Evolutionary conservation across 23 red algal genomes (phyloP).

Genomic region (Porphyridium purpureum): DNA sequence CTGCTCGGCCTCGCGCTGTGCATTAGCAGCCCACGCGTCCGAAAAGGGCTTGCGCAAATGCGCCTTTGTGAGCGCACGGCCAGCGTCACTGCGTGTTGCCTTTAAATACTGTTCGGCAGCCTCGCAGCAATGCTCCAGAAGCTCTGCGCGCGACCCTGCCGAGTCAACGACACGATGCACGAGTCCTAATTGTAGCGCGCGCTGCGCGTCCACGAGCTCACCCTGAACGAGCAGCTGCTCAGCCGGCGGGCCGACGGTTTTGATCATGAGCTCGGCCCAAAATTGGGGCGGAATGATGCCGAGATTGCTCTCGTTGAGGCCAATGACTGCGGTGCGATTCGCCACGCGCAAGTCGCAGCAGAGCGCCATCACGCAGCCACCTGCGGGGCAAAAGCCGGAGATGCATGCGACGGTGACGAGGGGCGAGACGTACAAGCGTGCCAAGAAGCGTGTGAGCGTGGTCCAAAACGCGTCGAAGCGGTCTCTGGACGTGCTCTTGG

Average conservation of each 20-base stretch:
- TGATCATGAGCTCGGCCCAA: too few species aligned
- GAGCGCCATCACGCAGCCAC: constrained; percentile 22
- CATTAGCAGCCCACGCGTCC: constrained; percentile 23
- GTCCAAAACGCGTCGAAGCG: constrained; percentile 38
- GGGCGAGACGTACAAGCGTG: constrained; percentile 36
- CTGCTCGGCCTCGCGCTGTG: constrained; percentile 13
- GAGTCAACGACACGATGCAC: too few species aligned
- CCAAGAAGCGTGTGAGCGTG: constrained; percentile 20
- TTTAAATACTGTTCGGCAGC: too few species aligned
- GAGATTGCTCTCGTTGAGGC: constrained; percentile 40
- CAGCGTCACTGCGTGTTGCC: too few species aligned
- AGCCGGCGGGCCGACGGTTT: too few species aligned
- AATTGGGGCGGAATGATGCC: constrained; percentile 26
- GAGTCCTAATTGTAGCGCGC: too few species aligned
- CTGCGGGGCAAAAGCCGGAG: constrained; percentile 36
- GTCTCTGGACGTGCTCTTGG: constrained; percentile 12
- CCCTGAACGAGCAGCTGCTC: too few species aligned
- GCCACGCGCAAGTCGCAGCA: constrained; percentile 29
- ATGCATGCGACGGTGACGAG: constrained; percentile 32
- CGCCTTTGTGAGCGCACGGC: constrained; percentile 11
- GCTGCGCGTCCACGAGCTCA: too few species aligned
- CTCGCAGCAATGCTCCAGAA: too few species aligned
- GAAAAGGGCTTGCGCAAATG: constrained; percentile 13
- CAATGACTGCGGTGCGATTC: constrained; percentile 6
- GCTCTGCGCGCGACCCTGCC: too few species aligned